Conservation (phyloP, 176 grass and related monocot genomes). For the Aegilops umbellulata region DNA sequence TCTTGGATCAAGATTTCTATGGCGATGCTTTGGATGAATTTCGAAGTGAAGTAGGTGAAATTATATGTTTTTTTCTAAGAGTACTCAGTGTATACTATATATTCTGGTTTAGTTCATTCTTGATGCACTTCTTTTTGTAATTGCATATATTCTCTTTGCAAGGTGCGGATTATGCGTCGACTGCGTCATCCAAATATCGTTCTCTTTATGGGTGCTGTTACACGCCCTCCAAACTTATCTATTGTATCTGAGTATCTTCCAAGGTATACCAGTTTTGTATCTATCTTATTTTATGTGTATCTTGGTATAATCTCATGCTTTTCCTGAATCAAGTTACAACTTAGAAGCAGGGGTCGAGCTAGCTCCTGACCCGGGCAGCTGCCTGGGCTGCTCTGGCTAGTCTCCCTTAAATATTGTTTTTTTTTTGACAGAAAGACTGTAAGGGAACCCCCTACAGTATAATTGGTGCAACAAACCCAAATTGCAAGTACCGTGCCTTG, state of each 20-base stretch:
- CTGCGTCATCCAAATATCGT: constrained; percentile 98
- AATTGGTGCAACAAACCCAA: too few relatives aligned
- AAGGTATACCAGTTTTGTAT: constrained; percentile 52
- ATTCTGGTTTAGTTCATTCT: constrained; percentile 25
- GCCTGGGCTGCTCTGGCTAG: too few relatives aligned
- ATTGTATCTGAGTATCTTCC: constrained; percentile 97
- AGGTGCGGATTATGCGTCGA: constrained; percentile 98
- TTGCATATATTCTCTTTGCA: constrained; percentile 39
- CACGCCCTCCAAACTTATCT: constrained; percentile 93
- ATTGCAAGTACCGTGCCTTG: too few relatives aligned
- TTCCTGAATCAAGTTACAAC: constrained; percentile 22
- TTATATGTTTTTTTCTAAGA: constrained; percentile 40
- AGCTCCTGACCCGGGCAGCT: too few relatives aligned
- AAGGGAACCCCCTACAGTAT: too few relatives aligned
- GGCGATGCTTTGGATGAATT: constrained; percentile 97
- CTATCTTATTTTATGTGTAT: background rate
- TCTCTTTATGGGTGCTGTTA: constrained; percentile 99
- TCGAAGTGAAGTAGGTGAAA: constrained; percentile 90
- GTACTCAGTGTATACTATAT: constrained; percentile 6
- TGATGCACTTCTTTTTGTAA: constrained; percentile 14
- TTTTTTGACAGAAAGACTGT: too few relatives aligned
- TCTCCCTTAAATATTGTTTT: too few relatives aligned
- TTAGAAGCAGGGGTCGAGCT: background rate
- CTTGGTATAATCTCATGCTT: constrained; percentile 11
- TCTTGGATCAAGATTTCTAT: constrained; percentile 99